These are phyloP conservation scores for Pilasporangium apinafurcum DNA, from an alignment of 352 stramenopile species.

Conservation along the genomic window DNA sequence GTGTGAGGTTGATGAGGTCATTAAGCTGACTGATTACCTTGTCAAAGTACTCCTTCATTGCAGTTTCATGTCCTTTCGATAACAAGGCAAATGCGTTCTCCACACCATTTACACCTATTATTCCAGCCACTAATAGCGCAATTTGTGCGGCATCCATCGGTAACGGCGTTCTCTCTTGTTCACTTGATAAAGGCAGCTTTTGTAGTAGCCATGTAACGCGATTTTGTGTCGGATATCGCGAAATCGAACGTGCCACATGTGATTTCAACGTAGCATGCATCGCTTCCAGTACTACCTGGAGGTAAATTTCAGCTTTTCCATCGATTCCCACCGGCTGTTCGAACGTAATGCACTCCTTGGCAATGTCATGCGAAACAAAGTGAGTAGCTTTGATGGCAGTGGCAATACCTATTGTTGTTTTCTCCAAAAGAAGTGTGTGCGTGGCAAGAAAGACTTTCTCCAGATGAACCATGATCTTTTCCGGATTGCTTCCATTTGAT, in stretches of 20 bases:
- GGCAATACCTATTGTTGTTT: conserved; percentile 7
- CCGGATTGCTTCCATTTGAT: conserved; percentile 87
- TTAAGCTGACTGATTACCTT: conserved; percentile 87
- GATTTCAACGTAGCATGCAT: conserved; percentile 88
- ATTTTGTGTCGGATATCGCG: conserved; percentile 84
- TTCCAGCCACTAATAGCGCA: conserved; percentile 83
- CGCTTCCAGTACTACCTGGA: conserved; percentile 88
- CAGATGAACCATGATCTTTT: conserved; percentile 88
- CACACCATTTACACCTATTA: conserved; percentile 88
- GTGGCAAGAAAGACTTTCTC: conserved; percentile 86
- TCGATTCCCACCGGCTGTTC: conserved; percentile 82
- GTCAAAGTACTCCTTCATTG: conserved; percentile 79
- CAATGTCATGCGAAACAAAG: conserved; percentile 89
- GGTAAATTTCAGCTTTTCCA: conserved; percentile 95
- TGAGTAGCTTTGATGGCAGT: conserved; percentile 59
- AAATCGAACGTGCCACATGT: conserved; percentile 83
- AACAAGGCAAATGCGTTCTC: conserved; percentile 71
- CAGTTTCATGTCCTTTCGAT: conserved; percentile 61
- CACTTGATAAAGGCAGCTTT: conserved; percentile 24
- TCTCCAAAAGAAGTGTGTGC: conserved; percentile 57
- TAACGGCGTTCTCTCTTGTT: conserved; percentile 16
- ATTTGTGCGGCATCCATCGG: conserved; percentile 91
- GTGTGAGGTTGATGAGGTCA: conserved; percentile 91
- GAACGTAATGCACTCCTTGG: conserved; percentile 87
- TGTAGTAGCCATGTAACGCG: conserved; percentile 93